A percentile compares a stretch with the other conserved stretches of the same genome.
These are phyloP conservation scores for Pleurotus salmoneostramineus DNA, from an alignment of 768 basidiomycete genomes.

Conservation along the genomic window DNA sequence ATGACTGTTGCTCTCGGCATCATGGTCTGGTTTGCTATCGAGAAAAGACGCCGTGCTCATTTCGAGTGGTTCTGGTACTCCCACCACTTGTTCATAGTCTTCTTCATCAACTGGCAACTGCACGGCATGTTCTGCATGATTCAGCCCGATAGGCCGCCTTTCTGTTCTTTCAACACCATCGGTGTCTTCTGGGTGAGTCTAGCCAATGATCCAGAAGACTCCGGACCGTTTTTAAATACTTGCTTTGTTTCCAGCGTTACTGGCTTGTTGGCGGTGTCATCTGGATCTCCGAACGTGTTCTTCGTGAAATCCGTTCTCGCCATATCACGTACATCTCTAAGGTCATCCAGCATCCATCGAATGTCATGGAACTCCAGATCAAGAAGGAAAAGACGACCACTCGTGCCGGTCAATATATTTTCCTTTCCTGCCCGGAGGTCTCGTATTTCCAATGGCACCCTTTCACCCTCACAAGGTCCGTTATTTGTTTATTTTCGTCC, in stretches of 20 bases:
- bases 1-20: conserved; percentile 71
- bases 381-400: conserved; percentile 90
- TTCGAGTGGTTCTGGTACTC: conserved; percentile 92
- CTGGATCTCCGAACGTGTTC: conserved; percentile 83
- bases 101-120: conserved; percentile 93
- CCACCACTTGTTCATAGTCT: conserved; percentile 85
- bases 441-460: conserved; percentile 98
- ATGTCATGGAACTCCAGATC: conserved; percentile 94
- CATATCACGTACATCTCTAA: conserved; percentile 92
- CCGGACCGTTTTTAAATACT: conserved; percentile 6
- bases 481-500: conserved; percentile 7
- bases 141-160: conserved; percentile 83
- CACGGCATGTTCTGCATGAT: conserved; percentile 99
- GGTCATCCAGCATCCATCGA: conserved; percentile 93
- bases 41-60: conserved; percentile 70
- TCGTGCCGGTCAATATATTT: conserved; percentile 90
- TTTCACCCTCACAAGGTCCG: conserved; percentile 85
- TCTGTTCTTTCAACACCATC: conserved; percentile 78
- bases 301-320: conserved; percentile 88
- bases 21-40: conserved; percentile 85
- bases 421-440: conserved; percentile 85
- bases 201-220: background rate
- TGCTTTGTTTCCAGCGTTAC: conserved; percentile 54
- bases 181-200: conserved; percentile 91
- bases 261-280: conserved; percentile 87